Base-by-base conservation (phyloP, 176 grass and related monocot genomes). In the Avena sativa region DNA sequence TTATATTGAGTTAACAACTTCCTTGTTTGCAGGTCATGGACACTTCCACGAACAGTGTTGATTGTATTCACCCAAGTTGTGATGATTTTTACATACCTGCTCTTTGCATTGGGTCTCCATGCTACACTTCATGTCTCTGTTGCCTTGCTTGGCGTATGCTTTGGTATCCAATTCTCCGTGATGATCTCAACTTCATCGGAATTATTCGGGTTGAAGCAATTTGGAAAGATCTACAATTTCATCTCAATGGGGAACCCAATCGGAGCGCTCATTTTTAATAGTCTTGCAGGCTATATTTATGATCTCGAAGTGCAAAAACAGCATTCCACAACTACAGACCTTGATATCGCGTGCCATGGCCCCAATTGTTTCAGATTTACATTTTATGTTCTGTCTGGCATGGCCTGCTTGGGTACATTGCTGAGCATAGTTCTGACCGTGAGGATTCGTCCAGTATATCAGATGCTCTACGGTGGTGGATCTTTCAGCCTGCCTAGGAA, bases 171-270 rank as follows among this genome's bases (percentile, higher is more conserved):
- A 38, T 94, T 94, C 87, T 93, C 92, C 0, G 93, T 91, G 40
- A 89, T 94, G 64, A 89, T 98, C 34, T 95, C 93, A 15, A 94
- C 92, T n/a, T 90, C 94, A 43, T 98, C 96, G 0, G 96, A 96
- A 76, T 85, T 98, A 19, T 98, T 98, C 2, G 96, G 96, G 16
- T 47, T 98, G 56, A 98, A 98, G 87, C 93, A 98, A 19, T 98
- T 92, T 0, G 96, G 96, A 15, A 85, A 95, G 79, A 94, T 96
- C 48, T 94, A 88, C 11, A 98, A 98, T 60, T 92, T 98, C 84
- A 94, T 94, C 51, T 59, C 84, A 4, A 21, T 98, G 38, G 96
- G 92, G 44, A 96, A 98, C 48, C 93, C 96, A 19, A 67, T 96
- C 0, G 96, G 96, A 0, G 96, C 92, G 5, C 81, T 91, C 83